A percentile compares a stretch with the other conserved stretches of the same genome.
Evolutionary conservation across 2,329 filamentous ascomycete genomes (phyloP).

Genomic region (Fusarium globosum): DNA sequence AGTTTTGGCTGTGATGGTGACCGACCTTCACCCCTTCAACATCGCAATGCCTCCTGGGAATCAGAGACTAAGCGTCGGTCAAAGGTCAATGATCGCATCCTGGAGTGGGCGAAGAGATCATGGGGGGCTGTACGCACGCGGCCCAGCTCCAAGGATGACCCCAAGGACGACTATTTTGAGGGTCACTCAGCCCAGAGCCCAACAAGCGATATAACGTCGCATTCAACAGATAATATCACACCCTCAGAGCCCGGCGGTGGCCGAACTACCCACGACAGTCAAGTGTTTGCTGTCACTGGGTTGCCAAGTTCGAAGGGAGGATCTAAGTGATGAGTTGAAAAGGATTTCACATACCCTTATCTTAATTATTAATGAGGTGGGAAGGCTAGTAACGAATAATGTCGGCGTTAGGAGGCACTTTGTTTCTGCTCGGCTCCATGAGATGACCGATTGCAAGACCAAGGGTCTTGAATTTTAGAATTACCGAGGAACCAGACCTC

Average conservation of each 20-base stretch:
- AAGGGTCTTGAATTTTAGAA: constrained; percentile 35
- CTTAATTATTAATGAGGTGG: constrained; percentile 21
- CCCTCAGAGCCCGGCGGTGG: constrained; percentile 29
- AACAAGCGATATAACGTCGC: constrained; percentile 31
- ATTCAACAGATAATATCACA: constrained; percentile 31
- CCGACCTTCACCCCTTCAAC: constrained; percentile 34
- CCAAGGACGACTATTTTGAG: constrained; percentile 40
- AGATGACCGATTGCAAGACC: constrained; percentile 29
- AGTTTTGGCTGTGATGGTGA: constrained; percentile 44
- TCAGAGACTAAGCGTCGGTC: constrained; percentile 45
- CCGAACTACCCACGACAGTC: constrained; percentile 9
- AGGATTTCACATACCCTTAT: background rate
- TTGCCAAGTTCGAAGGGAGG: constrained; percentile 25
- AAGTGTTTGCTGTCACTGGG: constrained; percentile 28
- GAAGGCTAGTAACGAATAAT: constrained; percentile 39
- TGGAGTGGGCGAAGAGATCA: constrained; percentile 51
- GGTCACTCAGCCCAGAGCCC: constrained; percentile 21
- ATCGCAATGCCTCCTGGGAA: constrained; percentile 45
- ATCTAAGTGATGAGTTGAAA: constrained; percentile 17
- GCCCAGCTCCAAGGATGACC: constrained; percentile 39
- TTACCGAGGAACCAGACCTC: constrained; percentile 36
- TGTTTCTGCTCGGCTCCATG: constrained; percentile 26
- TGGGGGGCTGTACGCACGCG: constrained; percentile 43
- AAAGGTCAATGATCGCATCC: constrained; percentile 49
- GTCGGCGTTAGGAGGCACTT: constrained; percentile 40